Evolutionary conservation across 805 yeast species (phyloP).

Genomic region (Tetrapisispora phaffii): DNA sequence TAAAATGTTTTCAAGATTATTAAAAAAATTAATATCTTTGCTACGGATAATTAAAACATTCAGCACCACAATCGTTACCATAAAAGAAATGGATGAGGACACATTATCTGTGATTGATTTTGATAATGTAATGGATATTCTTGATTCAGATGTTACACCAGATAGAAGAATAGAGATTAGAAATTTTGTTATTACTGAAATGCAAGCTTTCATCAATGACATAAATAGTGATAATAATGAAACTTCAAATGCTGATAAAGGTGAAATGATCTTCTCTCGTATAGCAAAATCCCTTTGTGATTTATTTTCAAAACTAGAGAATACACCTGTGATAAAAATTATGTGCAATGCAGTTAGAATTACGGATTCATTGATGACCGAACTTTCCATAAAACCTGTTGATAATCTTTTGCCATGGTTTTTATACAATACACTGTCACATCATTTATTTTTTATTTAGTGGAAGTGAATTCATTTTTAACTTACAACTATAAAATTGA

Average conservation of each 20-base stretch:
- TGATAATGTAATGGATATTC: slow-evolving; percentile 3
- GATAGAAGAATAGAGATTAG: slow-evolving; percentile 10
- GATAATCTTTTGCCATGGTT: slow-evolving; percentile 15
- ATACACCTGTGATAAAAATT: slow-evolving; percentile 11
- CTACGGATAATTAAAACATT: slow-evolving; percentile 34
- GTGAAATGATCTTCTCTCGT: not conserved
- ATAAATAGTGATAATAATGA: not conserved
- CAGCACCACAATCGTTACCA: not conserved
- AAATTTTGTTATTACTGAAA: slow-evolving; percentile 7
- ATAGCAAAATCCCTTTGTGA: slow-evolving; percentile 9
- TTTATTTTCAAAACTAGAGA: slow-evolving; percentile 10
- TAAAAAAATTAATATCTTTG: slow-evolving; percentile 45
- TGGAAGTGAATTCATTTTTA: slow-evolving; percentile 11
- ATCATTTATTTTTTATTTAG: slow-evolving; percentile 13
- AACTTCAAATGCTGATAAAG: slow-evolving; percentile 2
- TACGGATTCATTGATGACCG: slow-evolving; percentile 21
- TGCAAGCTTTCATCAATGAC: slow-evolving; percentile 1
- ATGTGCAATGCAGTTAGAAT: slow-evolving; percentile 18
- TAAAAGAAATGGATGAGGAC: slow-evolving; percentile 1
- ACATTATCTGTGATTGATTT: not conserved
- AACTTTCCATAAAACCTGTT: slow-evolving; percentile 13
- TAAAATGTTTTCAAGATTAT: slow-evolving; percentile 41
- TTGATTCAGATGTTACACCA: slow-evolving; percentile 9
- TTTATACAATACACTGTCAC: slow-evolving; percentile 11
- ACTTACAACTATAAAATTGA: slow-evolving; percentile 1